Conservation (phyloP, 2,329 filamentous ascomycete species). For the Phialophora macrospora region DNA sequence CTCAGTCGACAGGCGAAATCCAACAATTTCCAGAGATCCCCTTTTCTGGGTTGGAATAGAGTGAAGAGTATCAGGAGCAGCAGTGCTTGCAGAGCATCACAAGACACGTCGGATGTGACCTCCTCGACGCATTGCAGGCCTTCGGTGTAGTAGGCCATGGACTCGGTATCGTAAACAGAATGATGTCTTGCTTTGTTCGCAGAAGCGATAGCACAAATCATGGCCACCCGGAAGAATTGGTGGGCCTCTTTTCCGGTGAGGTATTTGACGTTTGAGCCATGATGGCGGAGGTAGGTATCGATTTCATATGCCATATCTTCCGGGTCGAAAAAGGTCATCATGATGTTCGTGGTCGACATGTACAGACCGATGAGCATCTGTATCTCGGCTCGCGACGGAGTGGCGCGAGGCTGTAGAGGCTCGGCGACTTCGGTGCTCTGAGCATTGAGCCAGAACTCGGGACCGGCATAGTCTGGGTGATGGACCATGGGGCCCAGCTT, state of each 20-base stretch:
- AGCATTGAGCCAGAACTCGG: slow-evolving; percentile 38
- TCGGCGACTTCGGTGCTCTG: slow-evolving; percentile 34
- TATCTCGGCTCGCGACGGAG: slow-evolving; percentile 35
- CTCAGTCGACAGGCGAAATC: slow-evolving; percentile 42
- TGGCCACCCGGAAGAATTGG: slow-evolving; percentile 43
- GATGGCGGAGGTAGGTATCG: slow-evolving; percentile 37
- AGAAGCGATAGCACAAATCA: slow-evolving; percentile 44
- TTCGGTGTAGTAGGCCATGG: slow-evolving; percentile 40
- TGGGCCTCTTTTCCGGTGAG: slow-evolving; percentile 40
- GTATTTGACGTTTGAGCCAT: slow-evolving; percentile 32
- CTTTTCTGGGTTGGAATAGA: slow-evolving; percentile 40
- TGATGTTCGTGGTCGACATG: slow-evolving; percentile 41
- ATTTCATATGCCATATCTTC: slow-evolving; percentile 38
- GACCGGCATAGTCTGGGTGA: slow-evolving; percentile 36
- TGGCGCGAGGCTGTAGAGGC: slow-evolving; percentile 29
- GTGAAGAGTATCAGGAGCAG: slow-evolving; percentile 40
- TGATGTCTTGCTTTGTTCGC: slow-evolving; percentile 42
- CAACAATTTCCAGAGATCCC: slow-evolving; percentile 41
- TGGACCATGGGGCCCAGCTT: slow-evolving; percentile 38
- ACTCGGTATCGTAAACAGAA: slow-evolving; percentile 37
- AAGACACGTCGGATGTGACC: slow-evolving; percentile 41
- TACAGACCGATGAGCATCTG: slow-evolving; percentile 41
- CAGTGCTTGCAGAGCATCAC: slow-evolving; percentile 41
- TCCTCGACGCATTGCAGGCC: slow-evolving; percentile 42
- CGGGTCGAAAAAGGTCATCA: slow-evolving; percentile 42